Evolutionary conservation across 2,329 filamentous ascomycete genomes (phyloP).

Genomic region (Aotearoamyces nothofagi): DNA sequence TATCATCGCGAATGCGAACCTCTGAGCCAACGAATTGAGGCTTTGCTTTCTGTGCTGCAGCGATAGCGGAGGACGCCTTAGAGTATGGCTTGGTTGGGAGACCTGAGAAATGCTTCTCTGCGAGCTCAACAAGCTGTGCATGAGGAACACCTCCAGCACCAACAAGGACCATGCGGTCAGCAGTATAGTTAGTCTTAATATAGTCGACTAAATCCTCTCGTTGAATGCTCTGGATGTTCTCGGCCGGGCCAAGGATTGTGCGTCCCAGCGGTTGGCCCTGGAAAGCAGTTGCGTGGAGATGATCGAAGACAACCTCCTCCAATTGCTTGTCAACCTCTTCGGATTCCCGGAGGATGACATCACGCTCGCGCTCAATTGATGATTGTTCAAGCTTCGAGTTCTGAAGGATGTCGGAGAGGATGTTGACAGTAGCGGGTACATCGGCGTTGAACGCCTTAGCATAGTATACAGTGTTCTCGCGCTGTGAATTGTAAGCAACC

Average conservation of each 20-base stretch:
- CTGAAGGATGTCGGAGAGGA: conserved; percentile 96
- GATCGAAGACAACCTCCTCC: conserved; percentile 98
- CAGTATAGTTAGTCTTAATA: conserved; percentile 99
- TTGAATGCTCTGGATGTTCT: conserved; percentile 96
- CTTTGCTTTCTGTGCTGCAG: conserved; percentile 59
- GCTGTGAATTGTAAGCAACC: conserved; percentile 30
- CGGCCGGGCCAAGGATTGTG: conserved; percentile 91
- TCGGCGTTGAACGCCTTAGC: conserved; percentile 98
- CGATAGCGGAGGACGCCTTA: conserved; percentile 54
- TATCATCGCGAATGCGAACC: conserved; percentile 90
- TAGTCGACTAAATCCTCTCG: conserved; percentile 84
- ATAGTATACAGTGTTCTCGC: conserved; percentile 99
- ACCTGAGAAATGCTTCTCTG: conserved; percentile 84
- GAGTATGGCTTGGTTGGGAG: conserved; percentile 65
- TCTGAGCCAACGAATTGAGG: conserved; percentile 96
- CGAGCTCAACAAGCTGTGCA: conserved; percentile 84
- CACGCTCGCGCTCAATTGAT: conserved; percentile 93
- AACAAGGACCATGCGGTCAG: conserved; percentile 97
- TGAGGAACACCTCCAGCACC: conserved; percentile 90
- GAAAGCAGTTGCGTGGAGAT: conserved; percentile 95
- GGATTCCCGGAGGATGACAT: conserved; percentile 96
- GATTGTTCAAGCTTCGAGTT: conserved; percentile 93
- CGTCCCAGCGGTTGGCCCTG: conserved; percentile 91
- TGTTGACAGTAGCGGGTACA: conserved; percentile 91
- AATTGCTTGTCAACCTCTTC: conserved; percentile 99